Base-by-base conservation (phyloP, 2,329 filamentous ascomycete genomes). In the Sclerotinia borealis region DNA sequence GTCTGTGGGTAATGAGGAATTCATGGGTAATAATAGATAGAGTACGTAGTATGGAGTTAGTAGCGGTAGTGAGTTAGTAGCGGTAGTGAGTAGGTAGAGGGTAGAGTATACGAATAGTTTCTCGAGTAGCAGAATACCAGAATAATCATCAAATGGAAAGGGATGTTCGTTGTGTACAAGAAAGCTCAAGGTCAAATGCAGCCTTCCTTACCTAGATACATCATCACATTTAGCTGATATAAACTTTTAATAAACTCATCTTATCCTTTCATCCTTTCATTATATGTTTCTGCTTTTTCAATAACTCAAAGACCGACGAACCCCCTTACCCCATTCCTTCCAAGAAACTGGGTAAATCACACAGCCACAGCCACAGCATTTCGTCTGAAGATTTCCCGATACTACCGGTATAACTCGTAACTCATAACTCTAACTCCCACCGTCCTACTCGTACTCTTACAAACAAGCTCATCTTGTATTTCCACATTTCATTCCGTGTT, bases 311-410 rank as follows among this genome's bases (percentile, higher is more conserved):
- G 59, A 47, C 37, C 63, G 27, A 39, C 34, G 29, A 13, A 22
- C 36, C 34, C 43, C 45, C 49, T 43, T 17, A 36, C 43, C 48
- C 55, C 60, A 31, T 22, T 56, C 39, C 43, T 54, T 34, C 50
- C 34, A 41, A 41, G 59, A 50, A 48, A 41, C 43, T 47, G 50
- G 51, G 27, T 36, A 50, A 50, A 60, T 55, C 64, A 66, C 65
- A 50, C 56, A 60, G 43, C 58, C 60, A 41, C 31, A 68, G 36
- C 43, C 22, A 39, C 37, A 39, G 17, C 37, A 39, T 39, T 61
- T 52, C 45, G 41, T 60, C 45, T 51, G 25, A 61, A 41, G 34
- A 59, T 59, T 50, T 36, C 56, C 43, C 56, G 29, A 59, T 51
- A 63, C 41, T n/a, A 41, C 41, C 51, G 41, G 29, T 37, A 11